Percentiles rank a stretch among this genome's conserved stretches.
Evolutionary conservation across 345 rosid genomes (phyloP).

Genomic region (Populus pruinosa): DNA sequence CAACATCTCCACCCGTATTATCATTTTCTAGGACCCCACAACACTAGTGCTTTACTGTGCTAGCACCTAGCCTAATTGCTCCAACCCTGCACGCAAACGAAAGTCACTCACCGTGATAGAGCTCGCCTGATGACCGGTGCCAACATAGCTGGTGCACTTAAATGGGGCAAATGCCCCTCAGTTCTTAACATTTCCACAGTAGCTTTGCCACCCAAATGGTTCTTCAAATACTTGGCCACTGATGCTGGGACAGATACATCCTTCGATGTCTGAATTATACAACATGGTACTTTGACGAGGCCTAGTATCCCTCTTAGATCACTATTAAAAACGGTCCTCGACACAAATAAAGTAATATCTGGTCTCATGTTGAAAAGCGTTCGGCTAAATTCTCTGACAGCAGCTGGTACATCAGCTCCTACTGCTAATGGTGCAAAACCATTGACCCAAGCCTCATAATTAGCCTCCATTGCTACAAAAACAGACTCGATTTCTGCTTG

Average conservation of each 20-base stretch:
- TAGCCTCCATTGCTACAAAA: slow-evolving; percentile 70
- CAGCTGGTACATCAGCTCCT: slow-evolving; percentile 77
- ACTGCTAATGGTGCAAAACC: slow-evolving; percentile 74
- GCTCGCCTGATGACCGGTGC: slow-evolving; percentile 68
- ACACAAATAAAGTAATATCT: slow-evolving; percentile 65
- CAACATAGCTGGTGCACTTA: slow-evolving; percentile 63
- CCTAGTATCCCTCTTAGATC: slow-evolving; percentile 73
- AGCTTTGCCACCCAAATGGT: slow-evolving; percentile 61
- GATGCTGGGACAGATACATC: slow-evolving; percentile 66
- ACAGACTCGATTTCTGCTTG: slow-evolving; percentile 55
- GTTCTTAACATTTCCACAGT: slow-evolving; percentile 61
- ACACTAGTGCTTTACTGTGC: neutral
- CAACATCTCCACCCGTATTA: slow-evolving; percentile 20
- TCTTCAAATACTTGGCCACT: slow-evolving; percentile 58
- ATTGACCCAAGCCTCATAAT: slow-evolving; percentile 76
- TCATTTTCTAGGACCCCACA: neutral
- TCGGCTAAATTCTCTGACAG: slow-evolving; percentile 78
- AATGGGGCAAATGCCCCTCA: slow-evolving; percentile 85
- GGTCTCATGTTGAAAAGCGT: slow-evolving; percentile 92
- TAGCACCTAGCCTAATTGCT: neutral
- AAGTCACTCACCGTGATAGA: slow-evolving; percentile 41
- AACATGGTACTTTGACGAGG: slow-evolving; percentile 54
- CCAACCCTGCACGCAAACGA: neutral
- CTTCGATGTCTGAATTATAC: slow-evolving; percentile 63
- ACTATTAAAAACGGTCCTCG: slow-evolving; percentile 54